Base-by-base conservation (phyloP, 106 monocot genomes). In the Iris macrosiphon region DNA sequence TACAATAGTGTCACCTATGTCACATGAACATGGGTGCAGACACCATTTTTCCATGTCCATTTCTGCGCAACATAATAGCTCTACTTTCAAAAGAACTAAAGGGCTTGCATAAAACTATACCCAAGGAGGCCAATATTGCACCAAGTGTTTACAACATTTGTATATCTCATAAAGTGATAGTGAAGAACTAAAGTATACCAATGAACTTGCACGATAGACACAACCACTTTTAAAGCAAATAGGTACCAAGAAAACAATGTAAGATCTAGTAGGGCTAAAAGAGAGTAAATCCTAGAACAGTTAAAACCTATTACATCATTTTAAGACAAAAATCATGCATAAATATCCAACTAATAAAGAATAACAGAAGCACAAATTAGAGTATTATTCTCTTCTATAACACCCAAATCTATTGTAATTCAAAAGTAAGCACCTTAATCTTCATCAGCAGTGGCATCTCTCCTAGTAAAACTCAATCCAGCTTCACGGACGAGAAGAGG, bases 401-500 rank as follows among this genome's bases (percentile, higher is more conserved):
- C 14, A 47, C 29, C 0, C 7, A 3, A 50, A n/a, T 15, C 50
- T 50, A 50, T 4, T 28, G 29, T 28, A 50, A 30, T 0, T 12
- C 24, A 50, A 15, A n/a, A n/a, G n/a, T n/a, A n/a, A n/a, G n/a
- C 50, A 50, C 50, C 50, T 50, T 6, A 2, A 15, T 13, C 28
- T 28, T 50, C 6, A 2, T 35, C 26, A 6, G 14, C 20, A 40
- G 15, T 38, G n/a, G 2, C 34, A 25, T 17, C 40, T n/a, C n/a
- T n/a, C 25, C 0, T 24, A n/a, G n/a, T n/a, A n/a, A n/a, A 43
- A 17, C 43, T 43, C 37, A 62, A 55, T 75, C 68, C n/a, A 78
- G 40, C 52, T 79, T 79, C 9, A 72, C 72, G 1, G 72, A 68
- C 18, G 78, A 72, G 78, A 79, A 79, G 22, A 79, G 78, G 42